Evolutionary conservation across 371 early-diverging fungal genomes (phyloP).

Genomic region (Mortierella sp.): DNA sequence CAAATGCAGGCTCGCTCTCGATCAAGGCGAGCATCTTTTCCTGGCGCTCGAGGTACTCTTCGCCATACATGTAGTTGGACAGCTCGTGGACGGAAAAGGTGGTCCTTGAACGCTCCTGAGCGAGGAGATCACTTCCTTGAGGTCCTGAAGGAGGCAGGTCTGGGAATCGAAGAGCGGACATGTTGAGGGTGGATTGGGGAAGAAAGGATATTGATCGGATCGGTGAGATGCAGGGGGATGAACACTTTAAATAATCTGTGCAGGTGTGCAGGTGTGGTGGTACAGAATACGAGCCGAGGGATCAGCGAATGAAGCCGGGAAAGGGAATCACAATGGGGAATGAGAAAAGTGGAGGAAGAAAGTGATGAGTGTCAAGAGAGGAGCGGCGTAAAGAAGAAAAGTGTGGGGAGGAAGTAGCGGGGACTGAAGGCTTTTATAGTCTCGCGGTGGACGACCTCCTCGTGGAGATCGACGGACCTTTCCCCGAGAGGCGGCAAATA

Average conservation of each 20-base stretch:
- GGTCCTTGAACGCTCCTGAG: constrained; percentile 65
- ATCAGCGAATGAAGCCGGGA: no score
- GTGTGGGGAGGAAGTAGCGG: no score
- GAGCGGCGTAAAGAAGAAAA: no score
- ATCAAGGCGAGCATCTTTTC: constrained; percentile 61
- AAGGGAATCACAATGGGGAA: no score
- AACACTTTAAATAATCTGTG: no score
- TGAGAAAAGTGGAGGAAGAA: no score
- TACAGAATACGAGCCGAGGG: no score
- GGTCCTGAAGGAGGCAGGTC: constrained; percentile 64
- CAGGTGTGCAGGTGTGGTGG: no score
- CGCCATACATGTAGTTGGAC: constrained; percentile 64
- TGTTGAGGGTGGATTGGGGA: background rate
- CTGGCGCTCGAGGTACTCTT: constrained; percentile 62
- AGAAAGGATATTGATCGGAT: background rate
- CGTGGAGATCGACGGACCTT: background rate
- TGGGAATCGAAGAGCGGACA: constrained; percentile 59
- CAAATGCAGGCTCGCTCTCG: constrained; percentile 68
- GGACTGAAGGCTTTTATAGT: no score
- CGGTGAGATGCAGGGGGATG: background rate
- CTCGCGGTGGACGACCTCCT: no score
- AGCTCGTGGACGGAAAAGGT: constrained; percentile 64
- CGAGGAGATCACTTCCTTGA: constrained; percentile 66
- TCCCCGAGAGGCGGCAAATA: background rate
- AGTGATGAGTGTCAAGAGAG: no score